phyloP scores from a whole-genome alignment of 345 rosid species.

The Citrus glauca region DNA sequence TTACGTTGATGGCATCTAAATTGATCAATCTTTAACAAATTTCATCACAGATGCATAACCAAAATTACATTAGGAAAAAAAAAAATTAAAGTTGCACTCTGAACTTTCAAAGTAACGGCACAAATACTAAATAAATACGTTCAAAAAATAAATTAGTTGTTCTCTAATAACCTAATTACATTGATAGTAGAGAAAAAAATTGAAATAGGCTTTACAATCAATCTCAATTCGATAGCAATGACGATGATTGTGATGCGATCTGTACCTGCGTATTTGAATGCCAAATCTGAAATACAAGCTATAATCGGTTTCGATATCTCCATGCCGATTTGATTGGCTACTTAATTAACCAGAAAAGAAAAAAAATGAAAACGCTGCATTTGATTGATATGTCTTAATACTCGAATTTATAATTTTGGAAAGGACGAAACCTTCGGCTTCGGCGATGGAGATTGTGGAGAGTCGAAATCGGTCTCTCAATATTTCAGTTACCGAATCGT shows the following conservation, averaged over 20 bases:
- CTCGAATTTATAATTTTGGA: neutral
- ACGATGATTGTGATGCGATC: neutral
- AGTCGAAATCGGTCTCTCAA: conserved; percentile 81
- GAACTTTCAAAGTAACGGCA: neutral
- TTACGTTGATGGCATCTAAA: neutral
- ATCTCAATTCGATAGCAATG: neutral
- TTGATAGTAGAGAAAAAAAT: too few species aligned
- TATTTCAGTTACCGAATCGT: conserved; percentile 47
- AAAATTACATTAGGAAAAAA: neutral
- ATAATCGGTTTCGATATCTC: conserved; percentile 60
- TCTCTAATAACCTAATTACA: too few species aligned
- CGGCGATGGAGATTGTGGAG: conserved; percentile 71
- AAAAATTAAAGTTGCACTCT: neutral
- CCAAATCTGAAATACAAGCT: conserved; percentile 68
- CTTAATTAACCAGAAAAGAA: conserved; percentile 4
- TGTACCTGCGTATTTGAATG: conserved; percentile 71
- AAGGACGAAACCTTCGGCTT: conserved; percentile 55
- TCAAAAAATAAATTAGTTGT: neutral
- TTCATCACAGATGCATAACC: neutral
- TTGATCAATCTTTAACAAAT: neutral
- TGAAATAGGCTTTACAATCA: neutral
- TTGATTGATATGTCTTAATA: neutral
- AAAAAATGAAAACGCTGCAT: conserved; percentile 10
- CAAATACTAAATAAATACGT: neutral
- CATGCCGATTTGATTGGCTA: conserved; percentile 64